These are phyloP conservation scores for Andrographis paniculata DNA, from an alignment of 305 asterid genomes.

Conservation along the genomic window DNA sequence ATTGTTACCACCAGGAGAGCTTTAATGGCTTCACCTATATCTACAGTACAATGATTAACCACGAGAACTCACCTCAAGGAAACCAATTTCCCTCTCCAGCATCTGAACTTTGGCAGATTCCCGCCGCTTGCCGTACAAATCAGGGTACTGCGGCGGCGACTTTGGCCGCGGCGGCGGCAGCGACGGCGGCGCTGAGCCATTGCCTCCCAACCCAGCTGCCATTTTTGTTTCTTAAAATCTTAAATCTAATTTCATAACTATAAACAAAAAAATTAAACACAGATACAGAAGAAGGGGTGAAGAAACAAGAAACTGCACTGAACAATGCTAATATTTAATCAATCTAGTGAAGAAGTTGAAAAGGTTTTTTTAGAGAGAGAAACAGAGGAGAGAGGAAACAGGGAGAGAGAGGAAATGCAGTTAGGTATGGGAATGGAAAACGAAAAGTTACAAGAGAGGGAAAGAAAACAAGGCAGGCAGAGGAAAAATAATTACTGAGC, in stretches of 20 bases:
- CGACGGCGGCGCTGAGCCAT: slow-evolving; percentile 36
- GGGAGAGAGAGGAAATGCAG: slow-evolving; percentile 10
- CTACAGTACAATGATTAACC: neutral
- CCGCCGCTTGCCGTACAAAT: slow-evolving; percentile 82
- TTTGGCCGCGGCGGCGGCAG: slow-evolving; percentile 87
- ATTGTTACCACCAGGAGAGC: neutral
- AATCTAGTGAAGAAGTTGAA: neutral
- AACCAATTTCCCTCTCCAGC: slow-evolving; percentile 76
- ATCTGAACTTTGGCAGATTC: slow-evolving; percentile 63
- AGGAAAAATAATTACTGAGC: slow-evolving; percentile 24
- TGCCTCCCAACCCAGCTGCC: slow-evolving; percentile 31
- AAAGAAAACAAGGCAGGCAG: slow-evolving; percentile 1
- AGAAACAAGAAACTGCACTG: too few species aligned
- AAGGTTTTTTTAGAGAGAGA: slow-evolving; percentile 4
- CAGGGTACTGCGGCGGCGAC: slow-evolving; percentile 85
- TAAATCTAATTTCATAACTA: neutral
- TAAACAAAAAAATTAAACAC: too few species aligned
- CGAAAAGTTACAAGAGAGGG: neutral
- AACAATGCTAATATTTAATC: too few species aligned
- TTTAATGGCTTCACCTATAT: neutral
- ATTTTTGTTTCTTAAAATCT: slow-evolving; percentile 15
- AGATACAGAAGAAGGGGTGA: too few species aligned
- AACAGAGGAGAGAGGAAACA: neutral
- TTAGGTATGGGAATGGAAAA: slow-evolving; percentile 15
- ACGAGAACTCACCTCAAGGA: slow-evolving; percentile 35